phyloP scores from a whole-genome alignment of 257 asterid genomes.

The Anisodus tanguticus region DNA sequence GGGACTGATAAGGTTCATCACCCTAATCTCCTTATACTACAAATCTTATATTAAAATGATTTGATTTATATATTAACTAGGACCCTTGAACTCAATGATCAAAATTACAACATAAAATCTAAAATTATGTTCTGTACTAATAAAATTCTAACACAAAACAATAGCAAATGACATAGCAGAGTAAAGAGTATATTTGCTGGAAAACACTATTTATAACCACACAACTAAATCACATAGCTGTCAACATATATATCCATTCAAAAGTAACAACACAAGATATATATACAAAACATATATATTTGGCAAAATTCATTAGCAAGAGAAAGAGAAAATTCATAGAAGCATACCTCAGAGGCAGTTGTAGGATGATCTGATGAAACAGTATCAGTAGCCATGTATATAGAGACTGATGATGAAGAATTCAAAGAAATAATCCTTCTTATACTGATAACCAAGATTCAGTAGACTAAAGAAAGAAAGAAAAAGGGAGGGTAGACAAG shows the following conservation, averaged over 20 bases:
- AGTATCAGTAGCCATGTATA: slow-evolving; percentile 72
- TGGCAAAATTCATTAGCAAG: neutral
- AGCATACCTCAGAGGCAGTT: slow-evolving; percentile 49
- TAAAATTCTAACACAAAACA: slow-evolving; percentile 5
- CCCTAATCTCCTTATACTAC: neutral
- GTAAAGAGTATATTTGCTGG: neutral
- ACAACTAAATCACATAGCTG: neutral
- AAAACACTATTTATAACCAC: neutral
- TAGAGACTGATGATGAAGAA: slow-evolving; percentile 14
- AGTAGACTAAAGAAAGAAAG: neutral
- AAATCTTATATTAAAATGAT: too few species aligned
- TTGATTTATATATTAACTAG: neutral
- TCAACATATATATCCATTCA: neutral
- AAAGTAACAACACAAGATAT: neutral
- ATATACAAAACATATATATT: neutral
- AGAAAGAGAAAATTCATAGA: neutral
- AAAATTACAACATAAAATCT: neutral
- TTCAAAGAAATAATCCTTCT: neutral
- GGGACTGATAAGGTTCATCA: neutral
- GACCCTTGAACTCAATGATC: neutral
- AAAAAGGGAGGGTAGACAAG: neutral
- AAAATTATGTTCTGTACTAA: neutral
- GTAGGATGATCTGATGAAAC: slow-evolving; percentile 59
- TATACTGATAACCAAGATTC: slow-evolving; percentile 13
- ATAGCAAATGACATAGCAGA: neutral